Conservation (phyloP, 1,139 yeast genomes). For the Komagataea norvegica region DNA sequence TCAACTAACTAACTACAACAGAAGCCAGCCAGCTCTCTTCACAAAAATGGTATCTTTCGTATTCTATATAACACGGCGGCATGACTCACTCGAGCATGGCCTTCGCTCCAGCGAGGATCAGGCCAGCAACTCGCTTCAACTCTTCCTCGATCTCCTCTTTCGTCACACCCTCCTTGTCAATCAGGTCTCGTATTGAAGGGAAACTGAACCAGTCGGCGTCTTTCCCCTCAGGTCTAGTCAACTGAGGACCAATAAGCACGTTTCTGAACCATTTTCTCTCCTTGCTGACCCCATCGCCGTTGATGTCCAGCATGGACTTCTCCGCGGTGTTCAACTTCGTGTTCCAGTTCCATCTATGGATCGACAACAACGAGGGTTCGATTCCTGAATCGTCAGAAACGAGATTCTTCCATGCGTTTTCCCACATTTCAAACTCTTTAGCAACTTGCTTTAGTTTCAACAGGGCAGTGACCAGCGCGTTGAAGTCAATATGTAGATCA, state of each 20-base stretch:
- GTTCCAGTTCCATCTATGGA: slow-evolving; percentile 80
- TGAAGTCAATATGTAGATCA: slow-evolving; percentile 25
- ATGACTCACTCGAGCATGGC: slow-evolving; percentile 10
- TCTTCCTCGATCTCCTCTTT: slow-evolving; percentile 50
- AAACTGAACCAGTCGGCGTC: slow-evolving; percentile 60
- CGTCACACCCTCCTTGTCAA: slow-evolving; percentile 42
- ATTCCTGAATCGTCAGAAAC: slow-evolving; percentile 34
- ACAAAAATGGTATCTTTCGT: too few species aligned
- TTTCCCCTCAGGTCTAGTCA: slow-evolving; percentile 47
- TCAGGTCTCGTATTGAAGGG: slow-evolving; percentile 69
- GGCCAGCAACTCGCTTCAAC: slow-evolving; percentile 42
- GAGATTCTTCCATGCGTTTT: slow-evolving; percentile 48
- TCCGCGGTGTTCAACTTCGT: slow-evolving; percentile 56
- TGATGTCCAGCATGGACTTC: slow-evolving; percentile 44
- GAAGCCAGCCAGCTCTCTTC: too few species aligned
- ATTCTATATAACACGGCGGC: not conserved
- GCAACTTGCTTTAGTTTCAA: slow-evolving; percentile 36
- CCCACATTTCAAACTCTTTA: slow-evolving; percentile 42
- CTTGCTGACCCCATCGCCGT: slow-evolving; percentile 36
- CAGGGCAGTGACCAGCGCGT: slow-evolving; percentile 28
- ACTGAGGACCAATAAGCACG: slow-evolving; percentile 64
- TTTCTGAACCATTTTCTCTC: slow-evolving; percentile 67
- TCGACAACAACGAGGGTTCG: slow-evolving; percentile 68
- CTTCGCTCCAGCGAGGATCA: slow-evolving; percentile 31
- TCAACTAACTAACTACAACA: not conserved